These are phyloP conservation scores for Saposhnikovia divaricata DNA, from an alignment of 129 eudicot genomes.

Conservation along the genomic window DNA sequence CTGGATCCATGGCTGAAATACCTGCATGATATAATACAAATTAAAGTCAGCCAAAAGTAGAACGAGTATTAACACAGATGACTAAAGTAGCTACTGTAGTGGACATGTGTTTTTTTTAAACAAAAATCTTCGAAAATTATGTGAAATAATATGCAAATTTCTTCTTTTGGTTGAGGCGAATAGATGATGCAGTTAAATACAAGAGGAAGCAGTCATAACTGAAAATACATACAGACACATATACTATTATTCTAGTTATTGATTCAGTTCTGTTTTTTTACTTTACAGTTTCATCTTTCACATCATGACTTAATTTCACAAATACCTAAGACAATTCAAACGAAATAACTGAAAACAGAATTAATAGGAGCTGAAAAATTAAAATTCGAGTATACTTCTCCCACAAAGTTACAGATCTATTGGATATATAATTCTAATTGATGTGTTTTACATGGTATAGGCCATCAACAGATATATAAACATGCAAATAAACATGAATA, in stretches of 20 bases:
- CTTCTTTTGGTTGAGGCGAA: background rate
- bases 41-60: background rate
- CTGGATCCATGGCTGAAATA: conserved; percentile 48
- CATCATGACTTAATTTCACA: background rate
- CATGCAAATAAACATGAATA: background rate
- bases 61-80: background rate
- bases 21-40: conserved; percentile 19
- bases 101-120: background rate
- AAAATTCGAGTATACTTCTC: background rate
- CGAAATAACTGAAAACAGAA: background rate
- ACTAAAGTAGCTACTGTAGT: background rate
- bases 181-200: background rate
- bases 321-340: background rate
- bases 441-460: background rate
- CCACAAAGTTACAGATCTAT: background rate
- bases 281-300: background rate
- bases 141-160: background rate
- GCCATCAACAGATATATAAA: background rate
- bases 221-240: background rate
- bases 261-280: background rate
- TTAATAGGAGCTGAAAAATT: background rate
- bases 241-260: background rate
- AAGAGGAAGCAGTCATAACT: background rate
- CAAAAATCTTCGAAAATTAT: background rate
- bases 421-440: background rate